A percentile compares a stretch with the other conserved stretches of the same genome.
Conservation (phyloP, 2,329 filamentous ascomycete genomes). For the Clarireedia monteithiana region DNA sequence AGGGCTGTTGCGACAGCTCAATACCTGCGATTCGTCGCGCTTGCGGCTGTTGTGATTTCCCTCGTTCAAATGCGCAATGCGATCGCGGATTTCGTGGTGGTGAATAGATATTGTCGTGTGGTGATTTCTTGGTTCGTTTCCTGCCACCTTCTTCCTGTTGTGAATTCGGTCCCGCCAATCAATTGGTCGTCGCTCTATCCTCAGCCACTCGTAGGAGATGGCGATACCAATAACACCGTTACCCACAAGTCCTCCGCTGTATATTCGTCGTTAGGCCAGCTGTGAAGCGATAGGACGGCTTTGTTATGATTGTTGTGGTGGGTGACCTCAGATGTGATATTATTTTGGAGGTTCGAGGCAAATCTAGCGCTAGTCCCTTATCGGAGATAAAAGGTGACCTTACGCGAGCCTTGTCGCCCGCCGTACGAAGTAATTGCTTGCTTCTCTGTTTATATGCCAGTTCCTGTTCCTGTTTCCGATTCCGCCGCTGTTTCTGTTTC, state of each 20-base stretch:
- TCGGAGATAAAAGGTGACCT: not conserved
- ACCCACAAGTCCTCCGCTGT: not conserved
- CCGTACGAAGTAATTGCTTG: not conserved
- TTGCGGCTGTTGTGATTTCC: not conserved
- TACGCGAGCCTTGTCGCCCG: not conserved
- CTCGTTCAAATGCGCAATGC: constrained; percentile 1
- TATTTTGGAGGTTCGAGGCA: constrained; percentile 9
- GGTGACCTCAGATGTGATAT: not conserved
- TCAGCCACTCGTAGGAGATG: not conserved
- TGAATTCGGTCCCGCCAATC: constrained; percentile 1
- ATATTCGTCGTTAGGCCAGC: not conserved
- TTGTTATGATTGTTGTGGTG: constrained; percentile 1
- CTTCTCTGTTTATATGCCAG: not conserved
- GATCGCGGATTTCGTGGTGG: constrained; percentile 3
- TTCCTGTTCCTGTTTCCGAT: too few relatives aligned
- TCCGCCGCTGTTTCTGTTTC: too few relatives aligned
- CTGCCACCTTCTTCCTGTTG: constrained; percentile 3
- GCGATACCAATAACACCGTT: not conserved
- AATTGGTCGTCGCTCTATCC: constrained; percentile 1
- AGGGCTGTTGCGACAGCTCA: constrained; percentile 1
- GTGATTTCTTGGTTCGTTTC: constrained; percentile 4
- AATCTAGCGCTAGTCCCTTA: constrained; percentile 10
- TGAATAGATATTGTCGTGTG: not conserved
- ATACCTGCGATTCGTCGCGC: not conserved
- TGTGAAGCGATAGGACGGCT: not conserved